Base-by-base conservation (phyloP, 1,139 yeast species). In the Geotrichum phurueaensis region DNA sequence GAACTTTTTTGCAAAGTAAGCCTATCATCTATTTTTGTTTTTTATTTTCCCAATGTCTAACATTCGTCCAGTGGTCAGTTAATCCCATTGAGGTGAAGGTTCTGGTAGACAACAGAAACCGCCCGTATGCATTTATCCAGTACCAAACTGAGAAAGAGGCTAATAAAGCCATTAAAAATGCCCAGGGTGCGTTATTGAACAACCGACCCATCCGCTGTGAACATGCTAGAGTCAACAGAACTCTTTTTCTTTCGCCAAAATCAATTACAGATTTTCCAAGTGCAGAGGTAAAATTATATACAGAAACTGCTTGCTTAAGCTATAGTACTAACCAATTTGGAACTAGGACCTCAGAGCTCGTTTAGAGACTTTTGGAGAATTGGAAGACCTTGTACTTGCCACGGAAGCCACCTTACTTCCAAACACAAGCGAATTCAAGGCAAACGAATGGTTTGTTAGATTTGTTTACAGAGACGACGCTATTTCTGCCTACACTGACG, bases 91-190 rank as follows among this genome's bases (percentile, higher is more conserved):
- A 59, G 22, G 96, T 89, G n/a, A 91, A 92, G 69, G 96, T 91
- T 2, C 80, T 91, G 64, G 79, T 97, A 59, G 97, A 92, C 75
- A 83, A 87, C 22, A 78, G 84, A 39, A 87, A 88, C 71, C 80
- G 97, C 51, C 98, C 98, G 0, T 92, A 92, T 72, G 97, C 97
- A 0, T 92, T 92, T 79, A 97, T 91, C 52, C 97, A 92, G 73
- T 90, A 87, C 71, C 78, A 84, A 15, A 84, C 78, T 60, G 96
- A 87, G 64, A 77, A 76, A 6, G 95, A 88, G 65, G 92, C 96
- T 10, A 79, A 80, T 60, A 71, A 66, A 3, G 98, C 97, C 0
- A 80, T 91, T 59, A 74, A 73, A 51, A 77, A 79, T 60, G 96
- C 90, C 10, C 94, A 89, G 67, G 85, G 87, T 58, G 79, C 89